phyloP scores from a whole-genome alignment of 805 yeast genomes.

The Zygosaccharomyces siamensis region DNA sequence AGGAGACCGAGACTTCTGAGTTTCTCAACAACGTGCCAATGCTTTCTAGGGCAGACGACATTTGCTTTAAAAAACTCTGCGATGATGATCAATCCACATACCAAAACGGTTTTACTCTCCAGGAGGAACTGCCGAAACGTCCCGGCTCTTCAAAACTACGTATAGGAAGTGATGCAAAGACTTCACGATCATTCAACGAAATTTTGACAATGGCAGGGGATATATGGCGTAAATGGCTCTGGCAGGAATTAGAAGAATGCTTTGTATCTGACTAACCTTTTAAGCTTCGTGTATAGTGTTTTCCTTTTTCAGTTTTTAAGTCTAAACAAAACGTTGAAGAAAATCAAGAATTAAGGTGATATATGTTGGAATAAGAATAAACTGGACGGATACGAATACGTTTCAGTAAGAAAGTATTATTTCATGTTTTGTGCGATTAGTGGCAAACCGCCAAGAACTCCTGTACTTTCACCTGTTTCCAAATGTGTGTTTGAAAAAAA shows the following conservation, averaged over 20 bases:
- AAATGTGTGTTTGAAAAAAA: slow-evolving; percentile 64
- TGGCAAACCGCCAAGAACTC: slow-evolving; percentile 62
- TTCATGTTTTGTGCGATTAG: slow-evolving; percentile 46
- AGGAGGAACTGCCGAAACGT: slow-evolving; percentile 14
- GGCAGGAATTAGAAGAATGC: slow-evolving; percentile 50
- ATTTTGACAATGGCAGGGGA: slow-evolving; percentile 77
- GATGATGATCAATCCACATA: slow-evolving; percentile 9
- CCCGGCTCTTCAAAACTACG: slow-evolving; percentile 23
- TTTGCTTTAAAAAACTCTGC: slow-evolving; percentile 28
- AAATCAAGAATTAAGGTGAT: background rate
- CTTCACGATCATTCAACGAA: slow-evolving; percentile 62
- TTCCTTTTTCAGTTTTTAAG: background rate
- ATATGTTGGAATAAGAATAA: background rate
- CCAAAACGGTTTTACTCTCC: slow-evolving; percentile 6
- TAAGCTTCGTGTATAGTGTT: slow-evolving; percentile 3
- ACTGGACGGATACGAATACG: no score
- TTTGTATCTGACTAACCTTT: slow-evolving; percentile 8
- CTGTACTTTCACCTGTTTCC: slow-evolving; percentile 73
- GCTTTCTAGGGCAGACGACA: slow-evolving; percentile 33
- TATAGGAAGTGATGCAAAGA: slow-evolving; percentile 40
- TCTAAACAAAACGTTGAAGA: background rate
- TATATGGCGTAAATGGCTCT: slow-evolving; percentile 80
- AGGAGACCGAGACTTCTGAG: slow-evolving; percentile 83
- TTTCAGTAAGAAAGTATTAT: background rate
- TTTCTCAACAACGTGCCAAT: slow-evolving; percentile 50